Evolutionary conservation across 441 rosid species (phyloP), one percentile per base, ranked within the genome.

Genomic region (Populus hybrid): DNA sequence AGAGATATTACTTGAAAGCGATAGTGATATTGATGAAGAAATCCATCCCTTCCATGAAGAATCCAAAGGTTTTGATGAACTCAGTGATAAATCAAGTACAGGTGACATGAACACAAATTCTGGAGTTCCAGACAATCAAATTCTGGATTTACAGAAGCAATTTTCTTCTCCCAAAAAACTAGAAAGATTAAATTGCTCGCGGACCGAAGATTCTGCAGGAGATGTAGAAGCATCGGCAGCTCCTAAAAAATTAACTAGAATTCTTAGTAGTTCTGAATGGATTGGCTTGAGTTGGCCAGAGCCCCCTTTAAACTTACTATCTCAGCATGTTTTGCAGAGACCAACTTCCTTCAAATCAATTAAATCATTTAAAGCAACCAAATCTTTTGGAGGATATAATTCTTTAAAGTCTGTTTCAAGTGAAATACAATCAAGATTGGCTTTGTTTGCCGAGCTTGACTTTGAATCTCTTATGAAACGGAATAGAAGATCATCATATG

Each of bases 241-340:
- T 50, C 82, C 75, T 75, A 42, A 76, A 20, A 89, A 86, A 71
- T 67, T 95, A 53, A 85, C 85, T 80, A 90, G 81, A 88, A 83
- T 80, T 89, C 84, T 91, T 14, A 93, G 97, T 84, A 87, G 93
- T 72, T 80, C 92, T 77, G 97, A 95, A 80, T 85, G 91, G 81
- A 84, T 95, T 71, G 95, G 97, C 76, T 86, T 95, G 78, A 89
- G 86, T 83, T 93, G 99, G 97, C 99, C 98, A 6, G 99, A 93
- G 80, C 92, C 91, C 12, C 97, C 87, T 30, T 9, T 95, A 63
- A 81, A 91, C 85, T 83, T 92, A 82, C 75, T 92, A 50, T 82
- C 97, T 76, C 89, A 86, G 79, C 88, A 82, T 34, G 86, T 86
- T 78, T 86, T 94, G 34, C 93, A 88, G 69, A 88, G 92, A 81